These are phyloP conservation scores for Sclerotinia minor DNA, from an alignment of 2,329 filamentous ascomycete genomes.

Conservation along the genomic window DNA sequence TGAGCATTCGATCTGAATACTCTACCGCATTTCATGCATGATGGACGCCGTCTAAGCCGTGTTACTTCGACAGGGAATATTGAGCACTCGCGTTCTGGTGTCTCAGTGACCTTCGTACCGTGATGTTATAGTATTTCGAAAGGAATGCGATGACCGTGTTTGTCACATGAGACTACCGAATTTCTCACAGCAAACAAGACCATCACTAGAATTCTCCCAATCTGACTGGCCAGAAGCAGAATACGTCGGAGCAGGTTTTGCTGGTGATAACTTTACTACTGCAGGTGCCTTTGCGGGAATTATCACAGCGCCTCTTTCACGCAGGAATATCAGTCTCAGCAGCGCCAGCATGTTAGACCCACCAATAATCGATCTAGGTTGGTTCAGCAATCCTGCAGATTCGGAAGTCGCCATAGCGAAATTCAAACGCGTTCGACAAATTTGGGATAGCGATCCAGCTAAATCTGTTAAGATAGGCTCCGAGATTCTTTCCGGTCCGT, in stretches of 20 bases:
- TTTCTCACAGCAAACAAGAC: conserved; percentile 9
- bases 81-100: not conserved
- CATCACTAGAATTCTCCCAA: conserved; percentile 15
- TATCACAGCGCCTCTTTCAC: conserved; percentile 42
- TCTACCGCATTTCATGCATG: not conserved
- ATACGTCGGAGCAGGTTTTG: conserved; percentile 24
- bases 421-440: conserved; percentile 46
- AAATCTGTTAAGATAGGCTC: not conserved
- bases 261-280: conserved; percentile 8
- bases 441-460: conserved; percentile 8
- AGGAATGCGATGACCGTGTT: not conserved
- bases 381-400: conserved; percentile 47
- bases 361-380: conserved; percentile 48
- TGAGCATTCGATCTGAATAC: not conserved
- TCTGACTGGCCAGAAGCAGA: conserved; percentile 29
- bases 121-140: not conserved
- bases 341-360: conserved; percentile 41
- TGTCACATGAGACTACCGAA: not conserved
- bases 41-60: not conserved
- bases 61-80: not conserved
- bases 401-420: conserved; percentile 46
- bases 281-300: conserved; percentile 26
- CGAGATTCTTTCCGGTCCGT: conserved; percentile 2
- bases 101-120: not conserved
- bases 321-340: conserved; percentile 44